These are phyloP conservation scores for Coix lacrymajobi DNA, from an alignment of 176 grass and related monocot genomes.

Conservation along the genomic window DNA sequence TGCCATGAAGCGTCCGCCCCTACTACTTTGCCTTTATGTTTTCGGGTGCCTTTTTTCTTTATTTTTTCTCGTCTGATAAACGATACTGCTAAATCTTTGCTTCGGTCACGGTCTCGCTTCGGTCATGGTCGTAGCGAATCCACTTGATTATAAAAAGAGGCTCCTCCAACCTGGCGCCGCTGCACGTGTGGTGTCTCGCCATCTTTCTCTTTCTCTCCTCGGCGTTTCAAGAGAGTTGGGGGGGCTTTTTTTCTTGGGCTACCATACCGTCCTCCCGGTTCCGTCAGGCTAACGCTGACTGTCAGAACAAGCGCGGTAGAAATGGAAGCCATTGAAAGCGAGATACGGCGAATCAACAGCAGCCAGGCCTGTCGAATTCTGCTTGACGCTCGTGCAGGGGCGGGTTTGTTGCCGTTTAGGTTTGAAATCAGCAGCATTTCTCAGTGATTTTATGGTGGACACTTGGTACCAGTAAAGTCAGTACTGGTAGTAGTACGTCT, in stretches of 20 bases:
- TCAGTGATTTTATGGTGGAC: neutral
- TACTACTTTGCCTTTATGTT: conserved; percentile 30
- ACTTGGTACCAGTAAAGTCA: neutral
- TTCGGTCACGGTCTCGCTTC: conserved; percentile 9
- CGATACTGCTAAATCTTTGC: neutral
- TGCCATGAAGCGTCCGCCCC: neutral
- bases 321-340: neutral
- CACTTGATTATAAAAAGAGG: conserved; percentile 12
- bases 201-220: too few species aligned
- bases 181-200: conserved; percentile 50
- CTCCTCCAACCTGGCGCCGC: conserved; percentile 20
- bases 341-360: neutral
- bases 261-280: neutral
- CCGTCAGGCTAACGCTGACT: neutral
- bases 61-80: neutral
- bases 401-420: neutral
- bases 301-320: neutral
- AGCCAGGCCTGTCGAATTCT: neutral
- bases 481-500: too few species aligned
- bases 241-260: neutral
- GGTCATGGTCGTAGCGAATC: conserved; percentile 23
- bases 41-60: neutral
- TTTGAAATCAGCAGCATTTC: neutral
- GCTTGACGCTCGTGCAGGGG: neutral
- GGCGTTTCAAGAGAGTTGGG: neutral